Conservation (phyloP, 129 eudicot species). For the Saussurea involucrata region DNA sequence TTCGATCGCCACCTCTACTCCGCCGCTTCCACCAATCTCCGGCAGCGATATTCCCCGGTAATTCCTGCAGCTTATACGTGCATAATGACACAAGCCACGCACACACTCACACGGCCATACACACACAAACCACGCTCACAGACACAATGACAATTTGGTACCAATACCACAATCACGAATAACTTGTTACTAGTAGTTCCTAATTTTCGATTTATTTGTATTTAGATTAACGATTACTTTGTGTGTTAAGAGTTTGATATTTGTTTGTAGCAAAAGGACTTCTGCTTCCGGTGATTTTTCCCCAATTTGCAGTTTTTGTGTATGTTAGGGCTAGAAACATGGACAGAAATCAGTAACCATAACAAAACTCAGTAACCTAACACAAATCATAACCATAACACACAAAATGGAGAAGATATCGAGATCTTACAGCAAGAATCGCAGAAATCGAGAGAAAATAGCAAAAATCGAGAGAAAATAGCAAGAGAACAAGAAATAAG, state of each 20-base stretch:
- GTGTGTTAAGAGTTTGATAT: background rate
- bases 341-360: too few species aligned
- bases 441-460: too few species aligned
- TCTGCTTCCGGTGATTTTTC: background rate
- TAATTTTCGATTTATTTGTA: background rate
- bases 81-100: background rate
- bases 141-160: background rate
- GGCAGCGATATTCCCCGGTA: slow-evolving; percentile 1
- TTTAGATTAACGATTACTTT: background rate
- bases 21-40: slow-evolving; percentile 1
- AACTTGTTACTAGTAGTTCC: background rate
- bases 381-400: too few species aligned
- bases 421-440: too few species aligned
- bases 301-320: background rate
- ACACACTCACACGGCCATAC: background rate
- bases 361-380: too few species aligned
- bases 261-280: background rate
- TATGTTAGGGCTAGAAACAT: background rate
- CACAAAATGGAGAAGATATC: too few species aligned
- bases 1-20: slow-evolving; percentile 2
- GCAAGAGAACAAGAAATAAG: too few species aligned
- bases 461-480: too few species aligned
- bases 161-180: background rate
- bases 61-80: background rate
- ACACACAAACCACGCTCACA: background rate